Evolutionary conservation across 768 basidiomycete genomes (phyloP).

Genomic region (Phylloporus sp.): DNA sequence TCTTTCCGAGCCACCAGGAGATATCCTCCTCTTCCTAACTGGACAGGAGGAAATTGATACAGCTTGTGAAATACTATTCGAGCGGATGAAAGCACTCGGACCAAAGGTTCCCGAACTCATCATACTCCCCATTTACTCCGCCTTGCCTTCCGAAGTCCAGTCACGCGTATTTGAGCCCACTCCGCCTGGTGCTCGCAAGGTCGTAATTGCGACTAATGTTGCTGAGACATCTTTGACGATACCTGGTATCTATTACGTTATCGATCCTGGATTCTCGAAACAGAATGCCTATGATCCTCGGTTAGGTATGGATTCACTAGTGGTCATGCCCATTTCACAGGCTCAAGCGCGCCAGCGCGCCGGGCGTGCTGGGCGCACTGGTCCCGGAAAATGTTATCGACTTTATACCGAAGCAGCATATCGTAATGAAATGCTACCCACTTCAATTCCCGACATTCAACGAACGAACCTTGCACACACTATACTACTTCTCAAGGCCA

Average conservation of each 20-base stretch:
- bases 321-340: conserved; percentile 98
- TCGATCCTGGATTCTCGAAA: conserved; percentile 98
- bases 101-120: conserved; percentile 98
- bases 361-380: conserved; percentile 95
- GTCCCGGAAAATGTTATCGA: conserved; percentile 97
- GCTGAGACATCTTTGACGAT: conserved; percentile 98
- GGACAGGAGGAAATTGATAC: conserved; percentile 99
- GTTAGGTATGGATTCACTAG: conserved; percentile 96
- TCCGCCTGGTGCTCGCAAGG: conserved; percentile 96
- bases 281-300: conserved; percentile 98
- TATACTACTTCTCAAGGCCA: conserved; percentile 93
- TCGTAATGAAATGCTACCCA: conserved; percentile 98
- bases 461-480: conserved; percentile 89
- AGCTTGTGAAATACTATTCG: conserved; percentile 92
- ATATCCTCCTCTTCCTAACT: conserved; percentile 93
- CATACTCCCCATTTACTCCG: conserved; percentile 97
- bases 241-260: conserved; percentile 97
- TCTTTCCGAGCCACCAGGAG: conserved; percentile 94
- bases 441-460: conserved; percentile 96
- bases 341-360: conserved; percentile 94
- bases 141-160: conserved; percentile 96
- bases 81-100: conserved; percentile 97
- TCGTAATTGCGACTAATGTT: conserved; percentile 98
- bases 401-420: conserved; percentile 97
- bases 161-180: conserved; percentile 97